Evolutionary conservation across 2,329 filamentous ascomycete genomes (phyloP).

Genomic region (Shiraia sp.): DNA sequence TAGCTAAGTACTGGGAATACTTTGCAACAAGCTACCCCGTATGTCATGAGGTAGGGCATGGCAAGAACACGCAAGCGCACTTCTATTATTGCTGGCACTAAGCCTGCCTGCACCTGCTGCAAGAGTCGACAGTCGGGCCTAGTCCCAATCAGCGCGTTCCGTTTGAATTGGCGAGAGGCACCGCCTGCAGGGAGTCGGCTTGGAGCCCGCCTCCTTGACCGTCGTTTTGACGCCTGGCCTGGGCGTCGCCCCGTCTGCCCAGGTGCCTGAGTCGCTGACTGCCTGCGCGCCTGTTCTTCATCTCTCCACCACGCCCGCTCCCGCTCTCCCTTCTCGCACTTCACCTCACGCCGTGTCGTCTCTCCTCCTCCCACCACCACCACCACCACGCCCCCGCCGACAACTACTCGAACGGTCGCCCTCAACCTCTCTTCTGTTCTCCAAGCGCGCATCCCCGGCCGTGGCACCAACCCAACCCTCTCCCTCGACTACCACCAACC

Average conservation of each 20-base stretch:
- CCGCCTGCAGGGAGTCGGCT: slow-evolving; percentile 29
- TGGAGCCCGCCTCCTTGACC: slow-evolving; percentile 16
- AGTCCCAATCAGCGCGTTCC: slow-evolving; percentile 17
- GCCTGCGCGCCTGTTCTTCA: slow-evolving; percentile 12
- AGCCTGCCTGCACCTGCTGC: slow-evolving; percentile 16
- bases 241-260: too few species aligned
- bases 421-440: slow-evolving; percentile 35
- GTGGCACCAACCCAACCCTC: slow-evolving; percentile 32
- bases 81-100: slow-evolving; percentile 33
- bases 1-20: too few species aligned
- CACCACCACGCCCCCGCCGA: slow-evolving; percentile 39
- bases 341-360: slow-evolving; percentile 17
- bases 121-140: slow-evolving; percentile 15
- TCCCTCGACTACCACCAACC: slow-evolving; percentile 19
- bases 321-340: too few species aligned
- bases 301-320: slow-evolving; percentile 22
- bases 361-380: too few species aligned
- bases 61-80: slow-evolving; percentile 4
- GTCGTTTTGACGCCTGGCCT: slow-evolving; percentile 22
- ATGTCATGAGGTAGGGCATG: too few species aligned
- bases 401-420: slow-evolving; percentile 43
- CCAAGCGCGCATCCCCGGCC: slow-evolving; percentile 38
- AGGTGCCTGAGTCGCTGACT: slow-evolving; percentile 12
- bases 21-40: too few species aligned
- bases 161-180: slow-evolving; percentile 19